Evolutionary conservation across 305 asterid genomes (phyloP).

Genomic region (Solanum hybrid): DNA sequence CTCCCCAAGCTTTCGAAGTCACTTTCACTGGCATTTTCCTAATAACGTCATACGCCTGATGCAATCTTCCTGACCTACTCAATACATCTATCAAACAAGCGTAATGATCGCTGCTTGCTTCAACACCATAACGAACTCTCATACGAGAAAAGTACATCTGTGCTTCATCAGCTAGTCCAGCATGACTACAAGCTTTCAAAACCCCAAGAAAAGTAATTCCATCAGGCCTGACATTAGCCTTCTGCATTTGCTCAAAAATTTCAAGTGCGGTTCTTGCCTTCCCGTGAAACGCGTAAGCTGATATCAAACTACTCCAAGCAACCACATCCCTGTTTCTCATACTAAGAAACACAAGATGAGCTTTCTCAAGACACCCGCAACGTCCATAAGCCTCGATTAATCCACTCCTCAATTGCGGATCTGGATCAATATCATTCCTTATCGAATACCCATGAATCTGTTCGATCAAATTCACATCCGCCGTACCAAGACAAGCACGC

Average conservation of each 20-base stretch:
- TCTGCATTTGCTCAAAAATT: slow-evolving; percentile 28
- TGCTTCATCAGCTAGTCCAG: slow-evolving; percentile 40
- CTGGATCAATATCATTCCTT: slow-evolving; percentile 24
- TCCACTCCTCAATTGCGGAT: slow-evolving; percentile 30
- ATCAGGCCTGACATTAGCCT: slow-evolving; percentile 26
- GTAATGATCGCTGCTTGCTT: slow-evolving; percentile 34
- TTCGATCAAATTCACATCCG: slow-evolving; percentile 26
- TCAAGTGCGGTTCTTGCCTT: slow-evolving; percentile 25
- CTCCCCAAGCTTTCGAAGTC: slow-evolving; percentile 50
- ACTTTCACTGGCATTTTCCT: slow-evolving; percentile 30
- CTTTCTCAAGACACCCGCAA: slow-evolving; percentile 31
- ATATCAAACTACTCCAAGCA: slow-evolving; percentile 43
- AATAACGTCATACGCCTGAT: slow-evolving; percentile 34
- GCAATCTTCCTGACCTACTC: slow-evolving; percentile 34
- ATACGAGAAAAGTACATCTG: slow-evolving; percentile 20
- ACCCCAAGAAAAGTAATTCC: slow-evolving; percentile 37
- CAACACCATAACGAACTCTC: slow-evolving; percentile 19
- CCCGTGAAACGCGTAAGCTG: slow-evolving; percentile 36
- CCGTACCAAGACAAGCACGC: slow-evolving; percentile 25
- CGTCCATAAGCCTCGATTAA: slow-evolving; percentile 41
- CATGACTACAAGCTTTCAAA: slow-evolving; percentile 44
- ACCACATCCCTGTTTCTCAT: slow-evolving; percentile 32
- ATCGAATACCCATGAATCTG: slow-evolving; percentile 33
- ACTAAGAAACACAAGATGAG: slow-evolving; percentile 17
- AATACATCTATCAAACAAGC: slow-evolving; percentile 43